A percentile compares a stretch with the other conserved stretches of the same genome.
Evolutionary conservation across 2,329 filamentous ascomycete genomes (phyloP).

Genomic region (Corynespora cassiicola): DNA sequence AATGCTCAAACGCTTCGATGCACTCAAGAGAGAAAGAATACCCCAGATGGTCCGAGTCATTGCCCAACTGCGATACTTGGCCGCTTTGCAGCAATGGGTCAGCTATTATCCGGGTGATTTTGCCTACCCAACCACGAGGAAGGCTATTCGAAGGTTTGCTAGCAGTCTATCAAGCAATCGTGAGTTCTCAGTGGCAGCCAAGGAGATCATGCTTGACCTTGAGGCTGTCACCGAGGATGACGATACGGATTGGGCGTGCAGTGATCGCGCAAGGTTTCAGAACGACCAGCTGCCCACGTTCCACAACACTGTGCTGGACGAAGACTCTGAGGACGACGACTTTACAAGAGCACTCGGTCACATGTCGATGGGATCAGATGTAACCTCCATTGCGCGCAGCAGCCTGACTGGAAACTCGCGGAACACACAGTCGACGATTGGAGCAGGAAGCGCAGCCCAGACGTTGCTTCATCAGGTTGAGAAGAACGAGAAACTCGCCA

Average conservation of each 20-base stretch:
- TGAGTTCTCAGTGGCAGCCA: conserved; percentile 83
- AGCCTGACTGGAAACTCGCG: conserved; percentile 29
- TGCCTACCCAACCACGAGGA: conserved; percentile 76
- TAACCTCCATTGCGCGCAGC: conserved; percentile 36
- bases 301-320: conserved; percentile 49
- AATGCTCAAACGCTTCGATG: conserved; percentile 78
- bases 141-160: conserved; percentile 77
- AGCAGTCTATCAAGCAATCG: conserved; percentile 75
- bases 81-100: conserved; percentile 88
- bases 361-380: conserved; percentile 36
- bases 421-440: conserved; percentile 28
- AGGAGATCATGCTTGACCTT: conserved; percentile 82
- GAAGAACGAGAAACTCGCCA: conserved; percentile 80
- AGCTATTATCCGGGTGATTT: conserved; percentile 92
- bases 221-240: conserved; percentile 83
- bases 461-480: conserved; percentile 72
- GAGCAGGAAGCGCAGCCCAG: conserved; percentile 44
- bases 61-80: conserved; percentile 82
- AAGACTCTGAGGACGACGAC: conserved; percentile 44
- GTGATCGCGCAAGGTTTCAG: conserved; percentile 67
- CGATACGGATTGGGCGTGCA: conserved; percentile 89
- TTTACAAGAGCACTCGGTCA: conserved; percentile 37
- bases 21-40: conserved; percentile 69
- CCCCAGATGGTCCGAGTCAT: conserved; percentile 79
- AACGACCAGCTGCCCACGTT: conserved; percentile 50